Evolutionary conservation across 2,329 filamentous ascomycete species (phyloP), one percentile per base, ranked within the genome.

Genomic region (Aspergillus puulaauensis): DNA sequence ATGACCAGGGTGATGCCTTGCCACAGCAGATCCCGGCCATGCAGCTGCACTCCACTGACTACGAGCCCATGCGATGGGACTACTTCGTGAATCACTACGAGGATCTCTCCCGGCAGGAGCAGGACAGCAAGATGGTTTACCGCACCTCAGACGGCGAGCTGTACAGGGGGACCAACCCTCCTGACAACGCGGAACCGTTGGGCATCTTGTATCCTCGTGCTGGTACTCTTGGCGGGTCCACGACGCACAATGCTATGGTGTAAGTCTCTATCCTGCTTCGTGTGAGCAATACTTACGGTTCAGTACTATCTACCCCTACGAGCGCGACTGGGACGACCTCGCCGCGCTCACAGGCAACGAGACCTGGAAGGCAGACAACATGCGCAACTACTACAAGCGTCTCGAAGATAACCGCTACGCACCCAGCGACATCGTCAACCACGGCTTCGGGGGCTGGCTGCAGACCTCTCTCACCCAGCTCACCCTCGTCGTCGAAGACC

Each of bases 201-300:
- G 85, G 85, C 4, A 82, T 81, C 14, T 74, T 83, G 8, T 88
- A 87, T 64, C 84, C 84, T 9, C 80, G 85, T 14, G 77, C 82
- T 3, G 82, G 80, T 15, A 82, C 78, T 3, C 72, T 86, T 0
- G 84, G 84, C 52, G 84, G 84, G 4, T 86, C 83, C 70, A 81
- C 83, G 1, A 79, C 82, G 4, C 86, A 89, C 71, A 86, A 87
- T 49, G 85, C 84, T 4, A 71, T 86, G 47, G 81, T 88, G 52
- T 54, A 31, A 8, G 51, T 27, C 5, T 2, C n/a, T 17, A 4
- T 31, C 27, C 11, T n/a, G 12, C 1, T 12, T 15, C 8, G 4
- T 6, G 2, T 52, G n/a, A 2, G 14, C 15, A 17, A 40, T 40
- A 1, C 37, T 40, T 14, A 40, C 37, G 15, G 14, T 17, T 12